Base-by-base conservation (phyloP, 1,139 yeast species). In the Casaregolazyma suthepensis region DNA sequence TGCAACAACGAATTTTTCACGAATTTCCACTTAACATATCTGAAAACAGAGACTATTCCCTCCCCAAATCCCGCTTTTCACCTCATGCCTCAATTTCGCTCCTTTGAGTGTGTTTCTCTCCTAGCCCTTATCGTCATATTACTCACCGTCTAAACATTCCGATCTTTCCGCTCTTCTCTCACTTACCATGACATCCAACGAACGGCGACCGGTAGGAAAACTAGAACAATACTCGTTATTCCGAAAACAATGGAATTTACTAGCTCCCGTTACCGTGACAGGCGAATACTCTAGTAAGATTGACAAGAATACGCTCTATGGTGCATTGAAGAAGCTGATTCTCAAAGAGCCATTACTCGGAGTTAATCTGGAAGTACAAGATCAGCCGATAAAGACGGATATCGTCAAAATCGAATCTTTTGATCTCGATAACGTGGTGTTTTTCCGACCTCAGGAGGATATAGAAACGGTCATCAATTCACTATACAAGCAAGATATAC, bases 141-240 rank as follows among this genome's bases (percentile, higher is more conserved):
- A 38, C 43, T 38, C 19, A 15, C 17, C 43, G 43, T 15, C 17
- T 31, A 38, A 9, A 18, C n/a, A 5, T 26, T 26, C 31, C 31
- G 31, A 26, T 9, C 31, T 7, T 26, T 26, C 31, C 10, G 10
- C 31, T 26, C 6, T 26, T 26, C 5, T 9, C 10, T 26, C 12
- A 26, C 6, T 7, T 26, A 35, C 17, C 9, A 35, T 35, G 40
- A 13, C 17, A 35, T 35, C 17, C 9, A 13, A 13, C 17, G 40
- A 35, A 13, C n/a, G 37, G n/a, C n/a, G 46, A 29, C 52, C 43
- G 22, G 35, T 31, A 3, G 60, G 61, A 1, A 35, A 31, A 43
- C 50, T 59, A 40, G 62, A 59, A 51, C 47, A 46, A 18, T 59
- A 56, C 45, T 57, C 60, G 17, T 54, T 58, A 5, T 53, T 52